Percentiles rank a stretch among this genome's conserved stretches.
These are phyloP conservation scores for Leccinum subgranulosum DNA, from an alignment of 768 basidiomycete species.

Conservation along the genomic window DNA sequence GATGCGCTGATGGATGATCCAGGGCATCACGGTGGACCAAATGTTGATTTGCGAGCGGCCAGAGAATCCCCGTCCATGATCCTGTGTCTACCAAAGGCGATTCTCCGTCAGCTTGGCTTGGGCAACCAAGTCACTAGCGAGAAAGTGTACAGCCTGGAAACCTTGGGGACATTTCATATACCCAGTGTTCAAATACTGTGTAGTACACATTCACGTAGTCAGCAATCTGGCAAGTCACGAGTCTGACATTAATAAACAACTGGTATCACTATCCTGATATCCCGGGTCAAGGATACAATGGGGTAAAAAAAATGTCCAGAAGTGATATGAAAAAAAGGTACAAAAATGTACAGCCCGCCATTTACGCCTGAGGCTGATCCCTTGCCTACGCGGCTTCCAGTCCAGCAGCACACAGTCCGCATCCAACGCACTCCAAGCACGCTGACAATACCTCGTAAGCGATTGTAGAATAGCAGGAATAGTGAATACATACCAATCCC, in stretches of 20 bases:
- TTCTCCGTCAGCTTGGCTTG: not conserved
- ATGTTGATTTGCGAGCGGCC: too few relatives aligned
- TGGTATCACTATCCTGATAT: not conserved
- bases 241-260: not conserved
- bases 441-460: constrained; percentile 34
- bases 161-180: not conserved
- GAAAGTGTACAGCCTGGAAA: not conserved
- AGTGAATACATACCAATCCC: constrained; percentile 49
- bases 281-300: not conserved
- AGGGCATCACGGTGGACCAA: too few relatives aligned
- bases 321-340: not conserved
- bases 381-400: constrained; percentile 13
- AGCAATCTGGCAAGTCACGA: not conserved
- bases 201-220: not conserved
- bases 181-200: not conserved
- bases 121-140: not conserved
- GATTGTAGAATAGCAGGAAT: not conserved
- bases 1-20: not conserved
- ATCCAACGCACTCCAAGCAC: constrained; percentile 68
- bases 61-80: not conserved
- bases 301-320: not conserved
- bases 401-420: constrained; percentile 62
- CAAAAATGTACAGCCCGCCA: not conserved
- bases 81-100: not conserved
- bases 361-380: not conserved